Base-by-base conservation (phyloP, 2,329 filamentous ascomycete genomes). In the Sarocladium brachiariae region DNA sequence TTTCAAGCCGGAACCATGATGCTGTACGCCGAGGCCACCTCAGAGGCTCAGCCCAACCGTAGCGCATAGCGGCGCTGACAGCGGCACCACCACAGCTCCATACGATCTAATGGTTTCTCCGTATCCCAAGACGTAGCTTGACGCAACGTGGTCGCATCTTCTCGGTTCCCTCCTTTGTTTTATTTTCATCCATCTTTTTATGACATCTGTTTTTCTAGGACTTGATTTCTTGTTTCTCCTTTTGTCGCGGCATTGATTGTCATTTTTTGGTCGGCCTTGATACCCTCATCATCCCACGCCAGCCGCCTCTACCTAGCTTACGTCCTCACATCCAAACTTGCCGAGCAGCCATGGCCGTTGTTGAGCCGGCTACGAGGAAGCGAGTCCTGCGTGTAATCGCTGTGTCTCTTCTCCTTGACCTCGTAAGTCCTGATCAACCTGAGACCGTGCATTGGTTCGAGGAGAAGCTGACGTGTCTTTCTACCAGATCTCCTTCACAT, bases 401-500 rank as follows among this genome's bases (percentile, higher is more conserved):
- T 68, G 76, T 93, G 55, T 96, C 92, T 50, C 76, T 97, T 35
- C 77, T 97, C 14, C 77, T 97, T 11, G 92, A 97, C 67, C 70
- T 97, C 70, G 92, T 96, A 78, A 57, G 80, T 30, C 27, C 27
- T 30, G 27, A 7, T 30, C 27, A 30, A 30, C 7, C 27, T 30
- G n/a, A 30, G 27, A 30, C 27, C 13, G 7, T 30, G 7, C 13
- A 13, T 30, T 30, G 7, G 7, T 30, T 30, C 27, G 7, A 7
- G 27, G 27, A 7, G 13, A 30, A 23, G 14, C 54, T 56, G 11
- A 33, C 18, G 11, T 16, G 2, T 39, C 9, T 23, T 16, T 13
- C 47, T 30, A 19, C 18, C 46, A 96, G 92, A 89, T 97, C 62
- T 96, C 92, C 51, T 99, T 99, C 68, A 99, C 93, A 25, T 96